Percentiles rank a stretch among this genome's conserved stretches.
Evolutionary conservation across 192 early-diverging fungal species (phyloP).

Genomic region (Globomyces pollinis-pini): DNA sequence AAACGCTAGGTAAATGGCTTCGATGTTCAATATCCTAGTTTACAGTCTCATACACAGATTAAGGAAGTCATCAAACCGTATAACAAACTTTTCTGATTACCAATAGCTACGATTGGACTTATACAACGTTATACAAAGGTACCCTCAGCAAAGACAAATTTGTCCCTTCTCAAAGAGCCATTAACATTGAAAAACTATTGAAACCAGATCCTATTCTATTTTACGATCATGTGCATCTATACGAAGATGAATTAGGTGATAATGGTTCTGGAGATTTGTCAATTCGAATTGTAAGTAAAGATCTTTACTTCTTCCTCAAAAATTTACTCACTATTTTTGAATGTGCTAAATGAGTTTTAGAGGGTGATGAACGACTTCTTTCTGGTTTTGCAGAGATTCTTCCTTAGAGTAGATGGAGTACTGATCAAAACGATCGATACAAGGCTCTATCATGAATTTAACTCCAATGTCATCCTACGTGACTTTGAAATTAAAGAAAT

Average conservation of each 20-base stretch:
- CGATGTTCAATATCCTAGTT: too few species aligned
- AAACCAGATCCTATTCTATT: conserved; percentile 80
- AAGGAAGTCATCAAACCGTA: conserved; percentile 79
- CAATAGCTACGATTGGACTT: conserved; percentile 99
- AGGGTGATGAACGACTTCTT: conserved; percentile 92
- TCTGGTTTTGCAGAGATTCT: conserved; percentile 78
- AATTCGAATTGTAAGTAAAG: conserved; percentile 55
- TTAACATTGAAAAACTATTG: conserved; percentile 73
- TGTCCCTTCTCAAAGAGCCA: conserved; percentile 14
- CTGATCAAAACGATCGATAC: conserved; percentile 88
- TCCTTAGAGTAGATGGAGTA: conserved; percentile 90
- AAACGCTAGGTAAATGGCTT: too few species aligned
- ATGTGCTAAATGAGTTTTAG: conserved; percentile 40
- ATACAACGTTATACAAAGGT: conserved; percentile 74
- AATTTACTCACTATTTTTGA: too few species aligned
- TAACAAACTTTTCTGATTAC: too few species aligned
- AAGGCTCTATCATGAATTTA: conserved; percentile 82
- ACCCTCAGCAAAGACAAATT: conserved; percentile 19
- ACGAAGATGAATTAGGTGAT: conserved; percentile 94
- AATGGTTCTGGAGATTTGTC: conserved; percentile 80
- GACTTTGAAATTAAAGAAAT: conserved; percentile 18
- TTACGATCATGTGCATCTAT: conserved; percentile 90
- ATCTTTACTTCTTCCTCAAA: too few species aligned
- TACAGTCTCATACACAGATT: background rate
- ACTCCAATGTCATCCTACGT: conserved; percentile 39